phyloP scores from a whole-genome alignment of 2,329 filamentous ascomycete genomes.

The Paraphaeosphaeria minitans region DNA sequence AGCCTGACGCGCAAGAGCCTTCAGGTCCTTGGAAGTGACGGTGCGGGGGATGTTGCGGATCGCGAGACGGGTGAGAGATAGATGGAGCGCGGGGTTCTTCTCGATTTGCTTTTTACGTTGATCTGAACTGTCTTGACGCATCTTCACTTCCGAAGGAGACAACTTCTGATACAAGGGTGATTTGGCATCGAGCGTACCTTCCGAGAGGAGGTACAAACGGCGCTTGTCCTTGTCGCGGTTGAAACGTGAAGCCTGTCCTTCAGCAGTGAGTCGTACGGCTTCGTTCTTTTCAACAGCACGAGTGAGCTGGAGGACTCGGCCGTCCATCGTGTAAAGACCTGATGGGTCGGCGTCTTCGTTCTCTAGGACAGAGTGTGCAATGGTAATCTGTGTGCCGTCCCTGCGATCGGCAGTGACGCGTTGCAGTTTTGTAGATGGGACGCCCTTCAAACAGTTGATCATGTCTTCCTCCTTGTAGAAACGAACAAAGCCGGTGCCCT shows the following conservation, averaged over 20 bases:
- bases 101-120: constrained; percentile 92
- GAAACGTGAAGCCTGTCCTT: constrained; percentile 66
- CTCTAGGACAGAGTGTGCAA: constrained; percentile 77
- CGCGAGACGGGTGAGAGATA: constrained; percentile 88
- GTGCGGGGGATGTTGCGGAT: constrained; percentile 88
- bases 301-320: constrained; percentile 82
- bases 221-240: constrained; percentile 85
- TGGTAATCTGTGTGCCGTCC: constrained; percentile 42
- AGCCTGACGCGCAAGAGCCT: constrained; percentile 87
- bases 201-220: constrained; percentile 82
- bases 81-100: constrained; percentile 84
- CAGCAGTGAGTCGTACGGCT: constrained; percentile 75
- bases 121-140: constrained; percentile 83
- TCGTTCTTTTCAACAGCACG: constrained; percentile 84
- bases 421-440: constrained; percentile 60
- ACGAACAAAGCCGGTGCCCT: constrained; percentile 93
- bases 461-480: constrained; percentile 81
- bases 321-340: constrained; percentile 88
- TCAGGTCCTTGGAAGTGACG: constrained; percentile 84
- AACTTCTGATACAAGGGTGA: constrained; percentile 79
- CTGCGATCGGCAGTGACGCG: constrained; percentile 41
- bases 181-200: constrained; percentile 80
- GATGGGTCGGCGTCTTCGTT: constrained; percentile 81
- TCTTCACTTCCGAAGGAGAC: constrained; percentile 77
- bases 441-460: constrained; percentile 73